Evolutionary conservation across 2,329 filamentous ascomycete genomes (phyloP), one percentile per base, ranked within the genome.

Genomic region (Ophiostoma tasmaniense): DNA sequence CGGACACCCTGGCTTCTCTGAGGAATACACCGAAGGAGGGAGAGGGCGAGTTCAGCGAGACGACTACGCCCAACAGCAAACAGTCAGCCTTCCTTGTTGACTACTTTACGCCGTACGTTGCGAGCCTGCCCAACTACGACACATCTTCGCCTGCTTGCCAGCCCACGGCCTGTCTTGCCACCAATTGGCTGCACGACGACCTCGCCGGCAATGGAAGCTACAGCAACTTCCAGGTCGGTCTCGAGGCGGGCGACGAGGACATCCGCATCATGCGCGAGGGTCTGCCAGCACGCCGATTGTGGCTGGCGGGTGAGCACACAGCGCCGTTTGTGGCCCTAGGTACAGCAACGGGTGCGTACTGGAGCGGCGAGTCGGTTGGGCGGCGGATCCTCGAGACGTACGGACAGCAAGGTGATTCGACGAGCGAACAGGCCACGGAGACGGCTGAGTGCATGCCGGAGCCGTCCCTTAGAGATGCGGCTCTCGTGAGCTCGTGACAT

Each of bases 301-400:
- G 93, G 93, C 82, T 97, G 73, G 93, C 93, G 0, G 93, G 93
- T 0, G 93, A 97, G 79, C 93, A 97, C 79, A 96, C 92, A 28
- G 89, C 92, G 68, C 93, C 93, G 4, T 96, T 97, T 80, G 88
- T 96, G 35, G 93, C 91, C 13, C 78, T 97, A 71, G 94, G 93
- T 0, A 97, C 93, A 4, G 90, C 89, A 14, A 96, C 92, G 0
- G 94, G 94, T 0, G 94, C 94, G 13, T 97, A 92, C 77, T 96
- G 92, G 92, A 92, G 90, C 76, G 93, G 93, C 1, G 92, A 96
- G 80, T 85, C 84, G 25, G 90, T 93, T 42, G 93, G 85, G 0
- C 84, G 81, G 76, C 85, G 88, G 75, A 85, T 93, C 70, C 80
- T 81, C 0, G 81, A 83, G 74, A 81, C 78, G 8, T 89, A 89